A percentile compares a stretch with the other conserved stretches of the same genome.
Conservation (phyloP, 2,329 filamentous ascomycete species). For the Chaetomiaceae sp. region DNA sequence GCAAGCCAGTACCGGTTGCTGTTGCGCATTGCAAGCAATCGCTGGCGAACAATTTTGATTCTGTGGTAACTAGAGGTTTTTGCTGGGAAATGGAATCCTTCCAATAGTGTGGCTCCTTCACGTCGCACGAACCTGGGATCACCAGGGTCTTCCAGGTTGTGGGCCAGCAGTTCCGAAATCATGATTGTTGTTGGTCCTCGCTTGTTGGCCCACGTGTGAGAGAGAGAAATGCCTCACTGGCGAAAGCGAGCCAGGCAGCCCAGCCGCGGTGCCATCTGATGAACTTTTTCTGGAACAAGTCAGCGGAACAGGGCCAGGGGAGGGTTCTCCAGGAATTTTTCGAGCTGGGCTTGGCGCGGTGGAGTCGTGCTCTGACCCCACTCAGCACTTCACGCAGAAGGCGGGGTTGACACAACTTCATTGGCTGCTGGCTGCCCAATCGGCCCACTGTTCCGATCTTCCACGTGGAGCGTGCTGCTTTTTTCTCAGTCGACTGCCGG, state of each 20-base stretch:
- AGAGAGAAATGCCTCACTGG: not conserved
- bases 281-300: conserved; percentile 16
- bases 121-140: too few relatives aligned
- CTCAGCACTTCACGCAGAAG: conserved; percentile 10
- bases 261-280: conserved; percentile 9
- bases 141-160: too few relatives aligned
- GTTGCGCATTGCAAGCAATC: too few relatives aligned
- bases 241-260: not conserved
- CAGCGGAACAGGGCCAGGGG: not conserved
- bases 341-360: not conserved
- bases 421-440: not conserved
- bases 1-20: too few relatives aligned
- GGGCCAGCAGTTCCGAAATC: too few relatives aligned
- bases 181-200: not conserved
- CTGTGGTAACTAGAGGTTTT: too few relatives aligned
- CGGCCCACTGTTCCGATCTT: conserved; percentile 1
- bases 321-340: conserved; percentile 15
- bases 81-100: too few relatives aligned
- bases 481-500: not conserved
- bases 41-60: too few relatives aligned
- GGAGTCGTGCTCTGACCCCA: not conserved
- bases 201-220: not conserved
- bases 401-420: not conserved
- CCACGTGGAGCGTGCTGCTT: conserved; percentile 10
- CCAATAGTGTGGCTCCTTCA: too few relatives aligned